Evolutionary conservation across 495 filamentous ascomycete genomes (phyloP).

Genomic region (Schizothecium vesticola): DNA sequence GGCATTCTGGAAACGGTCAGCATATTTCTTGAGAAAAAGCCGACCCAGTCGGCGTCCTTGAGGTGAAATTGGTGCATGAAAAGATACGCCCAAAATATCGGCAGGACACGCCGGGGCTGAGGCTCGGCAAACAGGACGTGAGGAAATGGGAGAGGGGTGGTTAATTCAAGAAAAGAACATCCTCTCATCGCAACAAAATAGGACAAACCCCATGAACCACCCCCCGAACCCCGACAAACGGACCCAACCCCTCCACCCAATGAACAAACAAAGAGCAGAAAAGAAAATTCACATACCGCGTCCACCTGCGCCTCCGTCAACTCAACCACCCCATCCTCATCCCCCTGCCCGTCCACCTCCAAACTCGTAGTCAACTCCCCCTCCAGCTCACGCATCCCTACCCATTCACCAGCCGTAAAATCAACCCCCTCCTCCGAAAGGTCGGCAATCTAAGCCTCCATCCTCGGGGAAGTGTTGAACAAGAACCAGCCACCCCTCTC

Average conservation of each 20-base stretch:
- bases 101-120: too few species aligned
- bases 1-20: neutral
- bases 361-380: neutral
- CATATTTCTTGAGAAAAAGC: neutral
- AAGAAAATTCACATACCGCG: neutral
- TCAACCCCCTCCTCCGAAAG: constrained; percentile 1
- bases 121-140: neutral
- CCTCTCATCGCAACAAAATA: neutral
- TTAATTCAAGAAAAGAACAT: neutral
- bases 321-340: neutral
- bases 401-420: neutral
- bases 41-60: too few species aligned
- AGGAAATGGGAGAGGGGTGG: neutral
- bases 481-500: neutral
- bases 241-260: neutral
- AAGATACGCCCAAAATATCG: too few species aligned
- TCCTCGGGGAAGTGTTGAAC: neutral
- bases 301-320: neutral
- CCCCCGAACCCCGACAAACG: neutral
- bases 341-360: neutral
- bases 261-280: neutral
- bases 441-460: neutral
- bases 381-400: neutral
- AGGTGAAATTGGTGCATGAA: too few species aligned
- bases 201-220: neutral